These are phyloP conservation scores for Boletus fagicola DNA, from an alignment of 768 basidiomycete genomes.

Conservation along the genomic window DNA sequence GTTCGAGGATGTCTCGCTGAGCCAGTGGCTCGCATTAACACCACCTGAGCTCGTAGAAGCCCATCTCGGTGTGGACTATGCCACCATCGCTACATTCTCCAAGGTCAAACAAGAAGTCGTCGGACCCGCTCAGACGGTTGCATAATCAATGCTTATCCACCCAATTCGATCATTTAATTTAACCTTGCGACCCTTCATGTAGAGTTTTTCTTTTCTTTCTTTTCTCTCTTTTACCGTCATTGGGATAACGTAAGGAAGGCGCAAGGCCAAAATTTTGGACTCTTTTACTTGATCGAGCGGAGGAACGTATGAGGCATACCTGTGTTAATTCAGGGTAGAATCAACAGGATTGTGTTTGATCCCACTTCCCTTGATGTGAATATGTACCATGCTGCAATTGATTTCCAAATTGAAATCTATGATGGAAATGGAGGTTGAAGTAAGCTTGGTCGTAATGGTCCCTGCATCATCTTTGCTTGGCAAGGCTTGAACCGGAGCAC, in stretches of 20 bases:
- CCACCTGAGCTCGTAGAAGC: constrained; percentile 60
- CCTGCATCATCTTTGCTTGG: background rate
- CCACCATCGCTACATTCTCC: constrained; percentile 46
- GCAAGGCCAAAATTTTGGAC: background rate
- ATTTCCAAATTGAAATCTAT: background rate
- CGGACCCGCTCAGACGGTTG: constrained; percentile 21
- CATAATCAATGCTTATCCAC: background rate
- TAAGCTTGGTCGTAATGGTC: background rate
- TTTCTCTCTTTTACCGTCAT: background rate
- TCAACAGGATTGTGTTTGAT: background rate
- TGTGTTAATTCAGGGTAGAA: background rate
- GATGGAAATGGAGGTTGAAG: background rate
- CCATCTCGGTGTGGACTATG: constrained; percentile 55
- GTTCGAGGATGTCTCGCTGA: constrained; percentile 57
- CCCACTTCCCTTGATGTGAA: background rate
- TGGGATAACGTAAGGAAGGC: background rate
- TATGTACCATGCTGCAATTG: background rate
- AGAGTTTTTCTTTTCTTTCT: constrained; percentile 11
- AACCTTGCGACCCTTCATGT: constrained; percentile 10
- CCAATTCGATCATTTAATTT: background rate
- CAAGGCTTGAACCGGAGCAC: too few relatives aligned
- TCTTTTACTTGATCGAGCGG: background rate
- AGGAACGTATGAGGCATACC: background rate
- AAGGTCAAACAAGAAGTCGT: constrained; percentile 53
- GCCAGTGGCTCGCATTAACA: constrained; percentile 61